Evolutionary conservation across 495 filamentous ascomycete species (phyloP), one percentile per base, ranked within the genome.

Genomic region (Daldinia vernicosa): DNA sequence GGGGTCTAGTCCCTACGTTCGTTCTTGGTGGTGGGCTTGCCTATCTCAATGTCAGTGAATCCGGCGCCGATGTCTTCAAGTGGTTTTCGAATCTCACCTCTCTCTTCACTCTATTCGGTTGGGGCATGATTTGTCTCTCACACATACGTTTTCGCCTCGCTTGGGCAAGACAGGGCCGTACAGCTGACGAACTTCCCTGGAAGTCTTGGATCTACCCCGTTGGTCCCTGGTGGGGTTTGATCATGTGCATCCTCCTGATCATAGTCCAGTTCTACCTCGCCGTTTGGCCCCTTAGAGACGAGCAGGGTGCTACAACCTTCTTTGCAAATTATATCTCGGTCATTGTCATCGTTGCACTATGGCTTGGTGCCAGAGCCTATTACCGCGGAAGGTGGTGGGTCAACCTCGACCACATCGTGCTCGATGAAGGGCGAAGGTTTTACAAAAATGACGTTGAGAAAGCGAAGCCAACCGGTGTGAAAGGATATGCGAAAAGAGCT

Each of bases 41-140:
- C 32, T 89, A 83, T 71, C 83, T 88, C 64, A 84, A 84, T 63
- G 81, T 85, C 63, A 83, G 84, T 6, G 51, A 71, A 0, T 40
- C 66, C 14, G 84, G 83, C 40, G 51, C 66, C 9, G 60, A 69
- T 1, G 79, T 84, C 52, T 87, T 88, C 59, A 72, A 50, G 1
- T 74, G 89, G 70, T 84, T 94, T 28, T 85, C 90, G 14, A 86
- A 89, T 28, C 79, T 94, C 11, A 91, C 90, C 4, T 91, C 89
- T 68, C 84, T 93, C 1, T 85, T 87, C 45, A 82, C 87, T 64
- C 84, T 94, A 63, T 93, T 93, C 79, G 88, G 89, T 51, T 94
- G 89, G 89, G 90, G 88, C 37, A 89, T 86, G 66, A 92, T 94
- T 75, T 90, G 87, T 77, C 74, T 92, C 15, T 87, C 91, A 3